Base-by-base conservation (phyloP, 495 filamentous ascomycete species). In the Endocarpon pusillum region DNA sequence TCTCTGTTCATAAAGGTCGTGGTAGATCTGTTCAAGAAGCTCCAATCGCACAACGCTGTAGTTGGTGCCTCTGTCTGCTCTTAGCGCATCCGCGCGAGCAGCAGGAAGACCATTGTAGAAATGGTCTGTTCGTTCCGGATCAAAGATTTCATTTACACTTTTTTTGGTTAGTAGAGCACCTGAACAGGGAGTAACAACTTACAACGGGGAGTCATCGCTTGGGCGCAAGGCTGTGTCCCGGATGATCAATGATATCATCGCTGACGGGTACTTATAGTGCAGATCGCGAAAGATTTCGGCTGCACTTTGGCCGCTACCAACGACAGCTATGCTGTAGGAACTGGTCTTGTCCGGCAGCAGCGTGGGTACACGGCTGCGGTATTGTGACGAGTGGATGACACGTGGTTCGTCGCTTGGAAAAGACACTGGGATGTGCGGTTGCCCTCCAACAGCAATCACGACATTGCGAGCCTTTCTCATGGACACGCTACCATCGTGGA, bases 171-270 rank as follows among this genome's bases (percentile, higher is more conserved):
- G 45, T n/a, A 33, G n/a, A 32, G 25, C 14, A 6, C 36, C 4
- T 8, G n/a, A 19, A 39, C 32, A 40, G 17, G 30, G 22, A 4
- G 15, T 17, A 26, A 33, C 18, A 14, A 67, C 77, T 56, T 60
- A 91, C 81, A 94, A 96, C 14, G 87, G 87, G 32, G 81, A 89
- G 47, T 97, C 87, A 42, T 97, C 87, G 51, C 82, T 91, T 3
- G 87, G 87, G 36, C 75, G 75, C 37, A 97, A 58, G 25, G 84
- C 83, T 21, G 79, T 65, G 23, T 72, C 74, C 29, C 78, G 70
- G 51, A 92, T 85, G 29, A 92, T 66, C 30, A 97, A 45, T 3
- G 57, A 67, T 1, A 82, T 81, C 32, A 67, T 65, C n/a, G 78
- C 71, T 46, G 83, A 82, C 8, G 81, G 81, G 49, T 86, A 94